A percentile compares a stretch with the other conserved stretches of the same genome.
Evolutionary conservation across 2,329 filamentous ascomycete genomes (phyloP).

Genomic region (Chrysoporthe deuterocubensis): DNA sequence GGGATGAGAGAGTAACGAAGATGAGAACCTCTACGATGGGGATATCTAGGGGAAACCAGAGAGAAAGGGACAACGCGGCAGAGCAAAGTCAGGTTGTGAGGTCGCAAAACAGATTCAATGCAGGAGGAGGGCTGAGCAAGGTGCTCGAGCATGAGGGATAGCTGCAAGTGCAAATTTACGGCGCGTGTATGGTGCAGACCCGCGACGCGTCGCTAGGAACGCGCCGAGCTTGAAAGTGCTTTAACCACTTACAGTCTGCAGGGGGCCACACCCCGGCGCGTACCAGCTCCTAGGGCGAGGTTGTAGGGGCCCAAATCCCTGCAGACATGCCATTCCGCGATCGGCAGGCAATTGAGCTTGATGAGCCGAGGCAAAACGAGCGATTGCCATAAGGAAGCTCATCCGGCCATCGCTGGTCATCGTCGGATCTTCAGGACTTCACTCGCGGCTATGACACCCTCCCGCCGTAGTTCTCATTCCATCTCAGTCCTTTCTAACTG

Average conservation of each 20-base stretch:
- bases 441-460: background rate
- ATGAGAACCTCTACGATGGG: background rate
- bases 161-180: slow-evolving; percentile 17
- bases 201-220: slow-evolving; percentile 7
- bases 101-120: background rate
- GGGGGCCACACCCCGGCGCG: background rate
- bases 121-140: background rate
- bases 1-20: background rate
- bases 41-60: background rate
- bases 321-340: background rate
- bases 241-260: background rate
- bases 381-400: slow-evolving; percentile 4
- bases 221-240: slow-evolving; percentile 9
- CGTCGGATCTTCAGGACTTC: background rate
- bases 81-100: background rate
- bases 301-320: background rate
- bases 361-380: slow-evolving; percentile 15
- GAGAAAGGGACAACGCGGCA: background rate
- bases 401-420: background rate
- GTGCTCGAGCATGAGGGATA: background rate
- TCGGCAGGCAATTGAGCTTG: slow-evolving; percentile 11
- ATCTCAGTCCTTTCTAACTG: background rate
- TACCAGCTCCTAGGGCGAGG: background rate
- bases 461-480: background rate
- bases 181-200: slow-evolving; percentile 5